These are phyloP conservation scores for Tillandsia leiboldiana DNA, from an alignment of 176 grass and related monocot genomes.

Conservation along the genomic window DNA sequence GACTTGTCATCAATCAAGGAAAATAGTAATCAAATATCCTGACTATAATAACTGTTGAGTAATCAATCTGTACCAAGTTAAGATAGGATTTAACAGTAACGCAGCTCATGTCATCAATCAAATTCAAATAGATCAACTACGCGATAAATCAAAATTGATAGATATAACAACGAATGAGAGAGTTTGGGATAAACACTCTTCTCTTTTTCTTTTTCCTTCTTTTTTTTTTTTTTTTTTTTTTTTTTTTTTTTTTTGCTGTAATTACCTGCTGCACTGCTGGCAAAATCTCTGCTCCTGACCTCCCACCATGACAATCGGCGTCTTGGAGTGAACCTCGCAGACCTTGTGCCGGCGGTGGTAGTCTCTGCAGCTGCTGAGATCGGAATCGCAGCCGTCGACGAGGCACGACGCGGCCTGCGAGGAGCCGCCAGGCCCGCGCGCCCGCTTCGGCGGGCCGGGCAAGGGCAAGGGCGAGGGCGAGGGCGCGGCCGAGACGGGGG, in stretches of 20 bases:
- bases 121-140: too few species aligned
- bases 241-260: neutral
- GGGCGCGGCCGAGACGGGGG: neutral
- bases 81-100: too few species aligned
- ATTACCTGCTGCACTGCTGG: slow-evolving; percentile 92
- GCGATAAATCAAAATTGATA: too few species aligned
- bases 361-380: slow-evolving; percentile 66
- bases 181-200: too few species aligned
- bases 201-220: too few species aligned
- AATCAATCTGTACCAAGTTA: too few species aligned
- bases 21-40: too few species aligned
- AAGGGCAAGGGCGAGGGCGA: neutral
- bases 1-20: too few species aligned
- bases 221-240: too few species aligned
- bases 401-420: slow-evolving; percentile 32
- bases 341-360: slow-evolving; percentile 87
- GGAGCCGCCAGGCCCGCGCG: slow-evolving; percentile 12
- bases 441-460: slow-evolving; percentile 10
- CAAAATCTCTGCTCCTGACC: slow-evolving; percentile 76
- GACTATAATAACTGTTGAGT: too few species aligned
- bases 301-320: slow-evolving; percentile 52
- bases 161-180: too few species aligned
- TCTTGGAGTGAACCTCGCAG: slow-evolving; percentile 84
- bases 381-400: slow-evolving; percentile 62
- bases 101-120: too few species aligned